Evolutionary conservation across 192 early-diverging fungal species (phyloP), one percentile per base, ranked within the genome.

Genomic region (Chytriomyces hyalinus): DNA sequence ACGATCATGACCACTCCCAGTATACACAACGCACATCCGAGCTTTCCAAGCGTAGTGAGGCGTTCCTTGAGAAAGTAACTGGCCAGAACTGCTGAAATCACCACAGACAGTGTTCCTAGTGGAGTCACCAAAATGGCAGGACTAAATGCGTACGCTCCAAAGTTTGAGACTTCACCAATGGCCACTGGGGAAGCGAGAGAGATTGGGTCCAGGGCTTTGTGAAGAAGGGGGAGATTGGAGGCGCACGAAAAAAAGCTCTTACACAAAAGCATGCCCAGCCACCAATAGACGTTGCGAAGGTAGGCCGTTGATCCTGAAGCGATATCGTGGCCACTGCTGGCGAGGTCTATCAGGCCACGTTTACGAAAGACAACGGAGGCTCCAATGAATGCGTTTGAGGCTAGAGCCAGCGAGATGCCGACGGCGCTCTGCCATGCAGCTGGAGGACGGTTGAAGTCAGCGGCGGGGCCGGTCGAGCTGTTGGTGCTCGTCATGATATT

Each of bases 51-150:
- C 17, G 86, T 70, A 45, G 63, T 83, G n/a, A 90, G 77, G 17
- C 78, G 80, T 59, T 90, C 89, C 44, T 90, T 91, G 36, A 90
- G 65, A 24, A 90, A 63, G 22, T 89, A 43, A 3, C 87, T 83
- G 5, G 89, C 90, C 61, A 90, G 53, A 0, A 90, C 80, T 1
- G 89, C 85, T 65, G 89, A 90, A 81, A 94, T 92, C 67, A 96
- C 92, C 51, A 95, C 95, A 76, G 90, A 92, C 28, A 95, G 82
- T 57, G 94, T 92, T 48, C 93, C 93, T 68, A 96, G 86, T 5
- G 95, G 95, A 53, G 95, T 95, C 11, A 96, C 93, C 49, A 96
- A 87, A 78, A 95, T 94, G 26, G 95, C 94, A 6, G 95, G 95
- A 49, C 92, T 92, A 87, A 96, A 96, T 57, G 94, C 94, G 78